Base-by-base conservation (phyloP, 208 protist species). In the Wallacemonas sp. region DNA sequence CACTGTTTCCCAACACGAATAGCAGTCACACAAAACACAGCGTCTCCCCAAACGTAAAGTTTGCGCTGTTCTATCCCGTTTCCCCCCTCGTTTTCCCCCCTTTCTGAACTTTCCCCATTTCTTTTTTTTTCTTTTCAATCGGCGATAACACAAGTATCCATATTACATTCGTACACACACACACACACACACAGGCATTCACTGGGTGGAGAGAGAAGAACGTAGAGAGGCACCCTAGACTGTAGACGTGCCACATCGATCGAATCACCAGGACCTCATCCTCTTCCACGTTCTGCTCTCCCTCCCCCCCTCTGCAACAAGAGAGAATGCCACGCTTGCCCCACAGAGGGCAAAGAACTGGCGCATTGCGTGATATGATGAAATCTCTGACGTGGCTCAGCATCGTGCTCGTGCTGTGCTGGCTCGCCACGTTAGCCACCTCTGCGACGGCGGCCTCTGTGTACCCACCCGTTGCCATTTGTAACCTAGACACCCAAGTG, bases 61-160 rank as follows among this genome's bases (percentile, higher is more conserved):
- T n/a, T 19, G 14, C 67, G 19, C 48, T 54, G 21, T 63, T 70
- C 16, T 55, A 32, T 41, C 11, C 68, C 16, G 52, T 55, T 43
- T 61, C 55, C 55, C 74, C 38, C 36, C 36, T 63, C 43, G 32
- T 64, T 65, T 21, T 77, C 34, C 16, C 44, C 12, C 8, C 38
- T 54, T n/a, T 5, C n/a, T 26, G 1, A 17, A 11, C 26, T 63
- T 64, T 43, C 2, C 29, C 54, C 23, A 5, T 56, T 30, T 63
- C 19, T 56, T 67, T 43, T 61, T 63, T 61, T 65, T 29, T 17
- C 26, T 57, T 70, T 34, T 24, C n/a, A n/a, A n/a, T n/a, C n/a
- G n/a, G n/a, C n/a, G n/a, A n/a, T n/a, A n/a, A n/a, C n/a, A n/a
- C n/a, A n/a, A n/a, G n/a, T n/a, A n/a, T n/a, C n/a, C n/a, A n/a